Base-by-base conservation (phyloP, 345 rosid species). In the Ceriops zippeliana region DNA sequence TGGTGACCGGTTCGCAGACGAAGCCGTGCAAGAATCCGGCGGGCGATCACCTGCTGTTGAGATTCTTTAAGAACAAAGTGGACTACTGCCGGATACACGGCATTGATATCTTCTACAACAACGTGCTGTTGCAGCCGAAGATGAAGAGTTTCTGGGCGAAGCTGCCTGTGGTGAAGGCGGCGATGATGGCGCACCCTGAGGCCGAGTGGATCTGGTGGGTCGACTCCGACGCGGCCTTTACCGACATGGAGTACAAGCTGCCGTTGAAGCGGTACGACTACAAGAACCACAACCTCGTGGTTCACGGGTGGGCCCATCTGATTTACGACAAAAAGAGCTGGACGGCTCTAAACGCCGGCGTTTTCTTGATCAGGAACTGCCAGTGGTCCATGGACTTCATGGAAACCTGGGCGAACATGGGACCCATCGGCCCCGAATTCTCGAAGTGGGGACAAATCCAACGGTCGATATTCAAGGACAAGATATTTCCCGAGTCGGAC, bases 171-270 rank as follows among this genome's bases (percentile, higher is more conserved):
- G 57, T 69, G 7, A 56, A 63, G 37, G 58, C 46, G 49, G 64
- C 70, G 1, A 60, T 74, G 73, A 17, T 68, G 31, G 66, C 73
- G 4, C 73, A 68, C 7, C 77, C 77, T 24, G 77, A 74, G 56
- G 69, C 58, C 10, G 77, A 74, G 68, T 74, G 71, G 71, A 60
- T 74, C 30, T 67, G 77, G 77, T 74, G 77, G 77, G 42, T 74
- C 35, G 73, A 74, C 46, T 37, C 72, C 9, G 73, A 74, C 27
- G 77, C 77, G 19, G 17, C 63, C 58, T 53, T 74, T 15, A 74
- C 77, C 6, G 77, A 68, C 31, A 68, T 74, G 73, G 77, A 60
- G 46, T 74, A 52, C 46, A 62, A 68, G 58, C 8, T 74, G 3
- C 72, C 72, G 9, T 15, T 59, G 1, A 3, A n/a, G 7, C 51